Evolutionary conservation across 768 basidiomycete genomes (phyloP).

Genomic region (Tricholomella constricta): DNA sequence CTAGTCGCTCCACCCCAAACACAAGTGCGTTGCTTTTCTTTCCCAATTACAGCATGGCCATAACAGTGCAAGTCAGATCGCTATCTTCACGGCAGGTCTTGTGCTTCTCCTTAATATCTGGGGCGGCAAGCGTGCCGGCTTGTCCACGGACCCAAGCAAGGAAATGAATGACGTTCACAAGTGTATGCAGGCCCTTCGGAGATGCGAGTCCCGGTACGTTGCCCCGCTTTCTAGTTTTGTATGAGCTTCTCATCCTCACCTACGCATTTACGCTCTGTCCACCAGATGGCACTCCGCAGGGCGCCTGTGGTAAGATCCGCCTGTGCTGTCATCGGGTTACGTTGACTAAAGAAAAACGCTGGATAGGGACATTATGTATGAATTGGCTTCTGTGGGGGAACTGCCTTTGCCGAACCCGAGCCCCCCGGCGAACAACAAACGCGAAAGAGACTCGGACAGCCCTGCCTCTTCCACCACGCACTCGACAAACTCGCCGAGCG

Average conservation of each 20-base stretch:
- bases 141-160: constrained; percentile 47
- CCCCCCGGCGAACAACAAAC: constrained; percentile 54
- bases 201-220: constrained; percentile 36
- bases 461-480: constrained; percentile 27
- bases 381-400: constrained; percentile 71
- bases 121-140: constrained; percentile 57
- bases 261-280: background rate
- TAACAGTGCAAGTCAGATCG: constrained; percentile 27
- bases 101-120: constrained; percentile 70
- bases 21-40: constrained; percentile 30
- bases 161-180: constrained; percentile 68
- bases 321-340: constrained; percentile 23
- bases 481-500: constrained; percentile 8
- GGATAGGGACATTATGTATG: constrained; percentile 69
- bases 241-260: background rate
- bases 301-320: constrained; percentile 39
- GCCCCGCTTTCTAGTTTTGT: background rate
- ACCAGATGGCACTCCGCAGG: constrained; percentile 45
- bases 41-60: background rate
- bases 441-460: constrained; percentile 62
- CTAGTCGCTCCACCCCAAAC: constrained; percentile 31
- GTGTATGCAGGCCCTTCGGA: constrained; percentile 56
- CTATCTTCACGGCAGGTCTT: constrained; percentile 49
- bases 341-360: constrained; percentile 9
- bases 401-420: constrained; percentile 63